Base-by-base conservation (phyloP, 1,139 yeast genomes). In the Candida frijolesensis region DNA sequence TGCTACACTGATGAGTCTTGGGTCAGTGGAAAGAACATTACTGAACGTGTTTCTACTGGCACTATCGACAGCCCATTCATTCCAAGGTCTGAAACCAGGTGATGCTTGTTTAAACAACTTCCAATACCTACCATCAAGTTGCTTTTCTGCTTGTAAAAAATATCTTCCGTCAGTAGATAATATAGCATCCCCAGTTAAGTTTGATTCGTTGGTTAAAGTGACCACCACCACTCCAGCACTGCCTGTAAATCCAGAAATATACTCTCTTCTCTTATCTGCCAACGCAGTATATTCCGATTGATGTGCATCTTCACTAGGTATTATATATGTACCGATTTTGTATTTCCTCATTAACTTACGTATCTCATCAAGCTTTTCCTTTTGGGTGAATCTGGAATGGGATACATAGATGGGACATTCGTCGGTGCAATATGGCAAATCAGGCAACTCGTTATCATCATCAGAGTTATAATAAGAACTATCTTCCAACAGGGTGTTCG, bases 301-400 rank as follows among this genome's bases (percentile, higher is more conserved):
- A 59, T 82, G 86, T 53, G 80, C 84, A 59, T 82, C 86, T 57
- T 79, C 85, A n/a, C 82, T 76, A 2, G 86, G 85, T 7, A 82
- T 68, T 32, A 82, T 71, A 57, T 82, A 82, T 2, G 80, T 83
- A 3, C 78, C 79, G 19, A 81, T 68, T 1, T 72, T 67, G 54
- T 72, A 59, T 10, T 64, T 51, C 44, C 59, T 64, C 85, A 81
- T 81, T 49, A 70, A 61, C 32, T 59, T 50, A 40, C 85, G 65
- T 44, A 81, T 60, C 14, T 57, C 55, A 2, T 35, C 44, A 40
- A 80, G 67, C 54, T 64, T 72, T 15, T 67, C 68, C 2, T 47
- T 57, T 2, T 47, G 47, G 9, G 49, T 41, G 14, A 52, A 45
- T 11, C 22, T 39, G 1, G 63, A 55, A 2, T 25, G 39, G 6